Conservation (phyloP, 257 asterid genomes). For the Hygrophila difformis region DNA sequence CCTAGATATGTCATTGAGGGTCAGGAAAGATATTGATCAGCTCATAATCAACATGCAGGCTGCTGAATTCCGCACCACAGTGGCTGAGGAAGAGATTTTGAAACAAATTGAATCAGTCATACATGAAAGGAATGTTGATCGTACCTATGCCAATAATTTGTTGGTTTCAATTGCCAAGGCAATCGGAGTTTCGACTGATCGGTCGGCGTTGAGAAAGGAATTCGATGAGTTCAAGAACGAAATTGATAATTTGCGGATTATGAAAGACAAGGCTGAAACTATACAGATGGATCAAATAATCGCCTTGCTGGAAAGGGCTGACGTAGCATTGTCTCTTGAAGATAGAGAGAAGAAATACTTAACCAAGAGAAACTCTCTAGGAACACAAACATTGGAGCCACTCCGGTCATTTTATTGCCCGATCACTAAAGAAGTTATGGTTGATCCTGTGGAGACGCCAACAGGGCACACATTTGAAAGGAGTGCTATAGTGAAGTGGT, state of each 20-base stretch:
- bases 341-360: constrained; percentile 30
- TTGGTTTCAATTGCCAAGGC: constrained; percentile 22
- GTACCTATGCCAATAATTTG: constrained; percentile 30
- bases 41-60: constrained; percentile 21
- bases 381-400: constrained; percentile 32
- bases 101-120: constrained; percentile 29
- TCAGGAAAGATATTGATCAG: constrained; percentile 13
- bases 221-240: constrained; percentile 25
- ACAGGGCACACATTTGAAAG: constrained; percentile 36
- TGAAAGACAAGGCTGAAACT: constrained; percentile 21
- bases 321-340: constrained; percentile 19
- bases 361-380: constrained; percentile 30
- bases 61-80: constrained; percentile 19
- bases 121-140: constrained; percentile 29
- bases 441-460: constrained; percentile 38
- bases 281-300: constrained; percentile 35
- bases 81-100: constrained; percentile 25
- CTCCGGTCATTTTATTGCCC: constrained; percentile 41
- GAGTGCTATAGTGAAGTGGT: constrained; percentile 33
- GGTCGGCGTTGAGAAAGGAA: constrained; percentile 18
- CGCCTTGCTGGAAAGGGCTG: constrained; percentile 30
- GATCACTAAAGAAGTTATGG: constrained; percentile 32
- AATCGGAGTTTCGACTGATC: constrained; percentile 24
- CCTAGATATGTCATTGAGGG: no score
- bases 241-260: constrained; percentile 8